These are phyloP conservation scores for Oryza glumipatula DNA, from an alignment of 176 grass and related monocot species.

Conservation along the genomic window DNA sequence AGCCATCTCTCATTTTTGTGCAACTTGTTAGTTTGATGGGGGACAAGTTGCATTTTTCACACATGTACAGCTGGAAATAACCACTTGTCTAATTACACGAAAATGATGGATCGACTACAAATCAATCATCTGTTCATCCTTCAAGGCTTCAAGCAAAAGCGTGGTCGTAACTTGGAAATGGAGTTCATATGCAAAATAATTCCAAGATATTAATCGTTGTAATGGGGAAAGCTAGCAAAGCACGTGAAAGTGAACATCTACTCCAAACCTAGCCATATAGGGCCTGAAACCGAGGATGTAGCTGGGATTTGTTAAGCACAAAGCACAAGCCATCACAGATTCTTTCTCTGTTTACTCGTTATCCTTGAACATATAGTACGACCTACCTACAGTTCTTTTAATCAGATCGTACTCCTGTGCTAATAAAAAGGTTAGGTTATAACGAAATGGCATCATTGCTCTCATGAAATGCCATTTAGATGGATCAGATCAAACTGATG, in stretches of 20 bases:
- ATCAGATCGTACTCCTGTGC: slow-evolving; percentile 49
- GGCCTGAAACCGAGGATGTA: slow-evolving; percentile 18
- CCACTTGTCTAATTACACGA: neutral
- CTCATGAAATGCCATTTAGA: slow-evolving; percentile 43
- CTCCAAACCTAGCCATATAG: slow-evolving; percentile 28
- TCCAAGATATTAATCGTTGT: slow-evolving; percentile 18
- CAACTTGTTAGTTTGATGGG: slow-evolving; percentile 10
- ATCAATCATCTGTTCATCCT: slow-evolving; percentile 22
- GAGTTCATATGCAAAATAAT: no score
- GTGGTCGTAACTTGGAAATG: neutral
- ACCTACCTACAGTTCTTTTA: slow-evolving; percentile 45
- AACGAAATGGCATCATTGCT: slow-evolving; percentile 31
- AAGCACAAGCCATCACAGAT: slow-evolving; percentile 43
- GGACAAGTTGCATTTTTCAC: neutral
- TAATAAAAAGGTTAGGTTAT: slow-evolving; percentile 32
- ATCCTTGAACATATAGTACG: slow-evolving; percentile 38
- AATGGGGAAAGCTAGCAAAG: slow-evolving; percentile 45
- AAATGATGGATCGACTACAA: neutral
- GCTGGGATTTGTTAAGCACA: slow-evolving; percentile 41
- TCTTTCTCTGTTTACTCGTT: slow-evolving; percentile 50
- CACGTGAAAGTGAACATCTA: slow-evolving; percentile 49
- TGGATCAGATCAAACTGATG: neutral
- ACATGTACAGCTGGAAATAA: neutral
- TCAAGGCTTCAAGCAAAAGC: neutral
- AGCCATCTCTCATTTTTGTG: neutral